Evolutionary conservation across 345 rosid species (phyloP).

Genomic region (Gossypium raimondii): DNA sequence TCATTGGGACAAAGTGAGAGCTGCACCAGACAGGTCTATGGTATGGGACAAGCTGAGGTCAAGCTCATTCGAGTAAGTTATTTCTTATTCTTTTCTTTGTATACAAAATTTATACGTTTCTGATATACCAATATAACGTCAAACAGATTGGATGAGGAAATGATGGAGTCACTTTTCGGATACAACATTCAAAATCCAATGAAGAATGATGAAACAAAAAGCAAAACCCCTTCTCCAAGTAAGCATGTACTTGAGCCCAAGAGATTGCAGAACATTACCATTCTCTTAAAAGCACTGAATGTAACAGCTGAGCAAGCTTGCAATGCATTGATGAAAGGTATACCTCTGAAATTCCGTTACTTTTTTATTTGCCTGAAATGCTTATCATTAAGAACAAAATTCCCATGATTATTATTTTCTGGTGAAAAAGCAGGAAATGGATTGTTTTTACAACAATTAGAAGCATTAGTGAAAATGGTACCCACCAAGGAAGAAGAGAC

Average conservation of each 20-base stretch:
- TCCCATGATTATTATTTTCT: background rate
- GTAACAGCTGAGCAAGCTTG: slow-evolving; percentile 74
- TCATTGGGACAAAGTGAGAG: slow-evolving; percentile 99
- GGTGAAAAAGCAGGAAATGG: slow-evolving; percentile 53
- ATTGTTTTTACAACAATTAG: slow-evolving; percentile 69
- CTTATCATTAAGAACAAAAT: background rate
- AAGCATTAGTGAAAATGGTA: slow-evolving; percentile 87
- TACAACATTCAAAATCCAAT: slow-evolving; percentile 54
- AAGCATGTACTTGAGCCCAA: slow-evolving; percentile 91
- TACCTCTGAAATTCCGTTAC: background rate
- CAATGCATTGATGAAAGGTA: slow-evolving; percentile 73
- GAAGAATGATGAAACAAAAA: slow-evolving; percentile 66
- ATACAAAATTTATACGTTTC: background rate
- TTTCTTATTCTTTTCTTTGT: background rate
- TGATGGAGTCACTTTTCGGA: slow-evolving; percentile 94
- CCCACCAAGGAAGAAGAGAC: slow-evolving; percentile 90
- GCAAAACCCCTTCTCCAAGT: slow-evolving; percentile 87
- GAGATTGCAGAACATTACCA: slow-evolving; percentile 85
- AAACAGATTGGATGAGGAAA: slow-evolving; percentile 90
- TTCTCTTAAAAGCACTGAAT: slow-evolving; percentile 79
- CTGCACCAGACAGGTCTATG: slow-evolving; percentile 73
- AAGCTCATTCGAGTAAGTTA: slow-evolving; percentile 91
- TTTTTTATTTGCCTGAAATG: background rate
- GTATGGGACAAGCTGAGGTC: slow-evolving; percentile 93
- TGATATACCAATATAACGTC: background rate